Percentiles rank a stretch among this genome's conserved stretches.
Evolutionary conservation across 2,329 filamentous ascomycete species (phyloP).

Genomic region (Plectosphaerella sp.): DNA sequence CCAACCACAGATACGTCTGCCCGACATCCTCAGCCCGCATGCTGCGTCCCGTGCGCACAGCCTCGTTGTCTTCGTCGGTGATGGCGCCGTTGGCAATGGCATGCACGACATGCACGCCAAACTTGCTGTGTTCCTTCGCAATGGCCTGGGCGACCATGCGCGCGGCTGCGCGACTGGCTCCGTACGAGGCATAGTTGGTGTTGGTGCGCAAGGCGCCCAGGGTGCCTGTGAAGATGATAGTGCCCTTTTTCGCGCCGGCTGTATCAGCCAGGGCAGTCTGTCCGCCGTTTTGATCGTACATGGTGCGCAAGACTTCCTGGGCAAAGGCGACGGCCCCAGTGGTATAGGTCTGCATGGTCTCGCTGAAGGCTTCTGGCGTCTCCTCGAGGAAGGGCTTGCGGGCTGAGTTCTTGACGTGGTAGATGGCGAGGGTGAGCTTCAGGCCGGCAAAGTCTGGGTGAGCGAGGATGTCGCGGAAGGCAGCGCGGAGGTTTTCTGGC

Average conservation of each 20-base stretch:
- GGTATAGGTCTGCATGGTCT: conserved; percentile 45
- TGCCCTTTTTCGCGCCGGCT: conserved; percentile 48
- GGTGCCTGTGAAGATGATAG: conserved; percentile 53
- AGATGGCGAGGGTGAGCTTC: conserved; percentile 48
- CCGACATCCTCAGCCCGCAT: conserved; percentile 56
- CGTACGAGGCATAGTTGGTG: conserved; percentile 49
- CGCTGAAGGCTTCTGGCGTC: conserved; percentile 42
- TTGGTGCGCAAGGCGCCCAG: conserved; percentile 49
- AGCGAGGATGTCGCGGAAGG: conserved; percentile 43
- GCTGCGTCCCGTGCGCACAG: conserved; percentile 43
- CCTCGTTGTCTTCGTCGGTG: conserved; percentile 43
- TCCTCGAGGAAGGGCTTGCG: conserved; percentile 53
- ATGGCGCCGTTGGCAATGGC: conserved; percentile 53
- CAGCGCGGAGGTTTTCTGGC: conserved; percentile 36
- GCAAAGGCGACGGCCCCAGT: conserved; percentile 52
- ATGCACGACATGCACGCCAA: conserved; percentile 55
- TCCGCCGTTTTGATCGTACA: conserved; percentile 48
- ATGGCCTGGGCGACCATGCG: conserved; percentile 51
- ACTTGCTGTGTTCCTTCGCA: conserved; percentile 51
- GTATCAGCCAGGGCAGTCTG: conserved; percentile 34
- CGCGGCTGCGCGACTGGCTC: conserved; percentile 45
- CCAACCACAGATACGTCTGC: conserved; percentile 46
- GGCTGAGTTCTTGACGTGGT: conserved; percentile 49
- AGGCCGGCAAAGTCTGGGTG: conserved; percentile 42
- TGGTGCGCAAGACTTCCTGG: conserved; percentile 44